Conservation (phyloP, 768 basidiomycete genomes). For the Mycena galopus region DNA sequence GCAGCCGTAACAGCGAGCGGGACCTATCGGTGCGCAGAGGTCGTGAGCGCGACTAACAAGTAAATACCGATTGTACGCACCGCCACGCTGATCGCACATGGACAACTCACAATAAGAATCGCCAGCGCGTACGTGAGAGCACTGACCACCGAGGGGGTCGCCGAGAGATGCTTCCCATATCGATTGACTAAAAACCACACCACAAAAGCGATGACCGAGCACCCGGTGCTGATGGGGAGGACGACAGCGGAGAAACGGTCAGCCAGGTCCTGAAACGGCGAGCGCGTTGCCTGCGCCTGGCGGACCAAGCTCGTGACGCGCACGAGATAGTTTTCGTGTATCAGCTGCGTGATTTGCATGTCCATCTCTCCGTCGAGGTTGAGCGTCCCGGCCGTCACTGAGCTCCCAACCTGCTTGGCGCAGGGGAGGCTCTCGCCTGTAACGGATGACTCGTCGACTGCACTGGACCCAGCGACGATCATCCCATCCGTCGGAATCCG, state of each 20-base stretch:
- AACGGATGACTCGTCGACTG: slow-evolving; percentile 58
- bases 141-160: slow-evolving; percentile 44
- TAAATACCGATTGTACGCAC: slow-evolving; percentile 46
- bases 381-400: slow-evolving; percentile 54
- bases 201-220: slow-evolving; percentile 53
- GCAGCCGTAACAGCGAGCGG: slow-evolving; percentile 42
- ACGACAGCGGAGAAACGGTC: slow-evolving; percentile 63
- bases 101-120: slow-evolving; percentile 66
- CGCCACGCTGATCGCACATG: slow-evolving; percentile 59
- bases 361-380: slow-evolving; percentile 51
- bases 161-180: slow-evolving; percentile 41
- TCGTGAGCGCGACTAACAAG: not conserved
- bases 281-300: slow-evolving; percentile 52
- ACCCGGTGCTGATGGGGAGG: slow-evolving; percentile 60
- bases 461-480: slow-evolving; percentile 49
- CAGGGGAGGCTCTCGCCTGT: slow-evolving; percentile 58
- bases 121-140: slow-evolving; percentile 66
- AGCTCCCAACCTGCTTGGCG: slow-evolving; percentile 47
- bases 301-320: slow-evolving; percentile 51
- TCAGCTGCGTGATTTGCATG: slow-evolving; percentile 50
- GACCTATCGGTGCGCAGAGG: slow-evolving; percentile 32
- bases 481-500: slow-evolving; percentile 56
- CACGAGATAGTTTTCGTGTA: slow-evolving; percentile 57
- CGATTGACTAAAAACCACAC: slow-evolving; percentile 52
- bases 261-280: slow-evolving; percentile 59